Evolutionary conservation across 2,329 filamentous ascomycete species (phyloP).

Genomic region (Colletotrichum salicis): DNA sequence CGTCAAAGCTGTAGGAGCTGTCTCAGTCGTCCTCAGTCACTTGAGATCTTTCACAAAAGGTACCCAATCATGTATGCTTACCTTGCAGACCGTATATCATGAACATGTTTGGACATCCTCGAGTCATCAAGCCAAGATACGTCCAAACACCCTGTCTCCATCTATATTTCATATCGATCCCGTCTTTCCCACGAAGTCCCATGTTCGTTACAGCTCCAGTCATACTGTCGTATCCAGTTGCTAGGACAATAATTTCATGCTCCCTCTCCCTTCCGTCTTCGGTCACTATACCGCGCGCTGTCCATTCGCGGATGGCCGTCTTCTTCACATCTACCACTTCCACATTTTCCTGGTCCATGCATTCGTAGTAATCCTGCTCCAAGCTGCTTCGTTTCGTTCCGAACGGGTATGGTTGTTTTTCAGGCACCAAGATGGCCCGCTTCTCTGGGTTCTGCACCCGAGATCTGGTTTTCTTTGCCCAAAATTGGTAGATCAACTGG

Average conservation of each 20-base stretch:
- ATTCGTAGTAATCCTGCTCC: constrained; percentile 62
- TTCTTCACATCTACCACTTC: constrained; percentile 55
- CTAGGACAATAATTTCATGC: constrained; percentile 48
- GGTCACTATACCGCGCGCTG: constrained; percentile 50
- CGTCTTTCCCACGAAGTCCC: constrained; percentile 43
- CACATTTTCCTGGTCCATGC: constrained; percentile 57
- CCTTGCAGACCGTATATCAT: constrained; percentile 41
- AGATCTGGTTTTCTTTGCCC: constrained; percentile 54
- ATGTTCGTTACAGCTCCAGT: constrained; percentile 47
- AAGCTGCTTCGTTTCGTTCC: constrained; percentile 58
- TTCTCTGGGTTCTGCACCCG: constrained; percentile 57
- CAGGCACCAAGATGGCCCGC: constrained; percentile 57
- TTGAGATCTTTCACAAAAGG: not conserved
- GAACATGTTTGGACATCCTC: constrained; percentile 38
- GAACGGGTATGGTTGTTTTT: constrained; percentile 55
- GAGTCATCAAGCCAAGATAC: constrained; percentile 39
- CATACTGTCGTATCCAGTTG: constrained; percentile 48
- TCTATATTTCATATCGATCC: constrained; percentile 42
- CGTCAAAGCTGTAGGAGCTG: constrained; percentile 37
- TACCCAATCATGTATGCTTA: constrained; percentile 1
- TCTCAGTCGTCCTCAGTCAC: not conserved
- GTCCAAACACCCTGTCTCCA: constrained; percentile 47
- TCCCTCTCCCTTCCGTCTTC: constrained; percentile 49
- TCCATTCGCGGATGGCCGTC: constrained; percentile 54
- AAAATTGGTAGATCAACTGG: constrained; percentile 58